Conservation (phyloP, 2,329 filamentous ascomycete species). For the Sclerotinia spermophila region DNA sequence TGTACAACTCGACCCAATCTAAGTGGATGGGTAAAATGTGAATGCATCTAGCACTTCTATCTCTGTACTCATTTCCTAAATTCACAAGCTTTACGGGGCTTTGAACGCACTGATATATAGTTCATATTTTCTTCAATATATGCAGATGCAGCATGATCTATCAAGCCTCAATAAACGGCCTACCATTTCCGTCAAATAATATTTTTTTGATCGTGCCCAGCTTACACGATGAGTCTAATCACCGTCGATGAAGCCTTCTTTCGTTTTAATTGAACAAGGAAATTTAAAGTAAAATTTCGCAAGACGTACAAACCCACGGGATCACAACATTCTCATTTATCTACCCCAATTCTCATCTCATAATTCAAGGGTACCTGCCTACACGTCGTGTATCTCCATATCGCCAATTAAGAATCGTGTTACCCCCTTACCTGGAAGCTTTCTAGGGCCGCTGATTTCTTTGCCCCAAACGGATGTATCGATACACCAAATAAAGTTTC, state of each 20-base stretch:
- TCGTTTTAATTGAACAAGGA: neutral
- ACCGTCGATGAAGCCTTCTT: neutral
- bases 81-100: neutral
- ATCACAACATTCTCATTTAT: conserved; percentile 18
- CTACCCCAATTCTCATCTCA: conserved; percentile 3
- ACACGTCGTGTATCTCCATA: neutral
- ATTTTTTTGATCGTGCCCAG: neutral
- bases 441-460: neutral
- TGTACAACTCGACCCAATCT: conserved; percentile 2
- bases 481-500: conserved; percentile 5
- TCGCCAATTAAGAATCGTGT: neutral
- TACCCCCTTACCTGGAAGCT: neutral
- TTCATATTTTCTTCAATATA: neutral
- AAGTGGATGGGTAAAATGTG: neutral
- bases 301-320: conserved; percentile 2
- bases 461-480: conserved; percentile 6
- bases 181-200: neutral
- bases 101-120: neutral
- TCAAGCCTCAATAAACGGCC: neutral
- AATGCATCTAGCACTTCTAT: neutral
- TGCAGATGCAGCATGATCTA: neutral
- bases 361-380: conserved; percentile 18
- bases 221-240: neutral
- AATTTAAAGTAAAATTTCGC: neutral
- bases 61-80: neutral